Conservation (phyloP, 352 stramenopile species). For the Globisporangium takayamanum region DNA sequence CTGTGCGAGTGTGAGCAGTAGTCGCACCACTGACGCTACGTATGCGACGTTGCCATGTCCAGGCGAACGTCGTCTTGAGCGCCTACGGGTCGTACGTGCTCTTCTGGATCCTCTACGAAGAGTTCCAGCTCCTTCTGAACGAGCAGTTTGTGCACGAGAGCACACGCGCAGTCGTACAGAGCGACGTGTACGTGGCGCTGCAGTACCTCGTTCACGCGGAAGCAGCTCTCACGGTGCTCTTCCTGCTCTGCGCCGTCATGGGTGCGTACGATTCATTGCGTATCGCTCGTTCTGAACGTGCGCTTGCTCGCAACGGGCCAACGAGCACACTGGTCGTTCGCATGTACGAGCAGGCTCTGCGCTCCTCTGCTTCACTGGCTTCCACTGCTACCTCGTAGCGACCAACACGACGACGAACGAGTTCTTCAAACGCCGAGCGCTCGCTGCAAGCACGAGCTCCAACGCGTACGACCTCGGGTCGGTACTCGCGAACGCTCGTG, state of each 20-base stretch:
- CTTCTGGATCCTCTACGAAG: slow-evolving; percentile 30
- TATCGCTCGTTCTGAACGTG: no score
- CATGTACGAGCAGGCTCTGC: slow-evolving; percentile 19
- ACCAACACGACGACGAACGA: slow-evolving; percentile 66
- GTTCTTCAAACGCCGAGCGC: slow-evolving; percentile 57
- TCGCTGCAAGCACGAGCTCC: neutral
- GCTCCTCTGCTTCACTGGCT: slow-evolving; percentile 38
- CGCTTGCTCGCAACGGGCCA: neutral
- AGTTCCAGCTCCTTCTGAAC: slow-evolving; percentile 31
- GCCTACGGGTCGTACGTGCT: slow-evolving; percentile 49
- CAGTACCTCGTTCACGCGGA: slow-evolving; percentile 50
- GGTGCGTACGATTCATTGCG: slow-evolving; percentile 15
- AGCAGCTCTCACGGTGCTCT: slow-evolving; percentile 29
- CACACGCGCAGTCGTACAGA: slow-evolving; percentile 28
- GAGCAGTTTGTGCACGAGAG: slow-evolving; percentile 39
- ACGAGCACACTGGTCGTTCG: no score
- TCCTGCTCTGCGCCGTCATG: slow-evolving; percentile 44
- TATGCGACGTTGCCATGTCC: neutral
- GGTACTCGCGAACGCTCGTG: slow-evolving; percentile 16
- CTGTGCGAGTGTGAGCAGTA: neutral
- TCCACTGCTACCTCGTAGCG: slow-evolving; percentile 47
- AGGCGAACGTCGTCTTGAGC: slow-evolving; percentile 49
- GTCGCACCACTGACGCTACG: neutral
- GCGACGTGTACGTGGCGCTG: slow-evolving; percentile 31
- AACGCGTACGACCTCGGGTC: slow-evolving; percentile 17